A percentile compares a stretch with the other conserved stretches of the same genome.
These are phyloP conservation scores for Lentithecium fluviatile DNA, from an alignment of 495 filamentous ascomycete genomes.

Conservation along the genomic window DNA sequence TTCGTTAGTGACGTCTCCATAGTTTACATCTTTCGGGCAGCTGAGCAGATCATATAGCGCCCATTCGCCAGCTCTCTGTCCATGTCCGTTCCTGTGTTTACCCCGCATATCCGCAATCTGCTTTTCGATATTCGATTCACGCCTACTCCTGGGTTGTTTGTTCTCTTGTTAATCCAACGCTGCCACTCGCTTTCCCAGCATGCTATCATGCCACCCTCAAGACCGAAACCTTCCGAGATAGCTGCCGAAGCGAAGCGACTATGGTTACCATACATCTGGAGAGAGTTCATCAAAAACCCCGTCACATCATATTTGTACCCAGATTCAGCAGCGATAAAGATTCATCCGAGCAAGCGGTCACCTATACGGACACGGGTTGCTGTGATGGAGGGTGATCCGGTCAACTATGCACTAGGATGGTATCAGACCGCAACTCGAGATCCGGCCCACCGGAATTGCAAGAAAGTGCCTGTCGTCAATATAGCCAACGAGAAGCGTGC, in stretches of 20 bases:
- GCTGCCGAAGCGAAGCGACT: constrained; percentile 65
- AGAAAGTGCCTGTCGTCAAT: constrained; percentile 65
- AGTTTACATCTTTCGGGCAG: constrained; percentile 16
- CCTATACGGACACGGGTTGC: constrained; percentile 48
- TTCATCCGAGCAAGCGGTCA: constrained; percentile 27
- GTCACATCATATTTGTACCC: constrained; percentile 49
- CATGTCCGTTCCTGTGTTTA: constrained; percentile 5
- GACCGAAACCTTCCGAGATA: constrained; percentile 67
- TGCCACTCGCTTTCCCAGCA: neutral
- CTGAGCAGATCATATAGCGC: constrained; percentile 11
- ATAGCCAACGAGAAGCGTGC: constrained; percentile 72
- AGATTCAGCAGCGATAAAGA: constrained; percentile 40
- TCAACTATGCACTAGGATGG: constrained; percentile 68
- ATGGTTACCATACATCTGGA: constrained; percentile 60
- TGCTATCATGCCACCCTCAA: constrained; percentile 55
- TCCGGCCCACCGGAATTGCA: constrained; percentile 25
- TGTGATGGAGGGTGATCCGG: constrained; percentile 62
- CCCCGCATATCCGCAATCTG: too few species aligned
- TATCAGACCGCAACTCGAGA: constrained; percentile 34
- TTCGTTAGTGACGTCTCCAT: constrained; percentile 26
- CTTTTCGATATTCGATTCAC: too few species aligned
- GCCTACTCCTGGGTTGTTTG: too few species aligned
- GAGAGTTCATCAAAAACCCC: constrained; percentile 52
- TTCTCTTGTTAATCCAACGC: too few species aligned
- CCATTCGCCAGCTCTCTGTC: constrained; percentile 8